Evolutionary conservation across 2,329 filamentous ascomycete genomes (phyloP).

Genomic region (Sphaerulina musiva): DNA sequence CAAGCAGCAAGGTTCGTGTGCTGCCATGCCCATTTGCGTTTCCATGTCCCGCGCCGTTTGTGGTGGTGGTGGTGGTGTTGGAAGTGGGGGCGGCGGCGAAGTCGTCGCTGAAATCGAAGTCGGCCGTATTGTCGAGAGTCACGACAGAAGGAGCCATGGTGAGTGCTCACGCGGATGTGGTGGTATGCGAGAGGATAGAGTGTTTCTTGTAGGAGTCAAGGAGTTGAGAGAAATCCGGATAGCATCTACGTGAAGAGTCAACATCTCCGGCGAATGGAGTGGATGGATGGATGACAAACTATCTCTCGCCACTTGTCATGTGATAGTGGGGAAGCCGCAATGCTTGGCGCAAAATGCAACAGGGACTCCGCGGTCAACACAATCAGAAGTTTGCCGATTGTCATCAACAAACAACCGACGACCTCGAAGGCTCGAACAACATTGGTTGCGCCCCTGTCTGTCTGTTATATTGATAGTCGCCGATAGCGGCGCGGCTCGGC

Average conservation of each 20-base stretch:
- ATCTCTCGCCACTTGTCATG: not conserved
- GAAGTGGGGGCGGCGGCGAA: slow-evolving; percentile 18
- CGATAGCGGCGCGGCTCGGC: not conserved
- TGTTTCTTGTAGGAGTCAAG: not conserved
- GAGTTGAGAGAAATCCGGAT: not conserved
- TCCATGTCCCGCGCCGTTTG: too few species aligned
- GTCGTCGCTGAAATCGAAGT: slow-evolving; percentile 30
- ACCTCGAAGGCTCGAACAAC: not conserved
- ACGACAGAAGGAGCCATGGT: slow-evolving; percentile 37
- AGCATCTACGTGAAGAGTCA: not conserved
- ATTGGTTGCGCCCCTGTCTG: not conserved
- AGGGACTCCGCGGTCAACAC: not conserved
- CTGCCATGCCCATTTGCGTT: slow-evolving; percentile 28
- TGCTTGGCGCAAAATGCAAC: not conserved
- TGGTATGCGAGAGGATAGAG: not conserved
- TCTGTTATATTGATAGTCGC: not conserved
- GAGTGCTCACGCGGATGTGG: not conserved
- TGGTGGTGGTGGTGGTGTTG: slow-evolving; percentile 1
- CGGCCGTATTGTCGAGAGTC: slow-evolving; percentile 34
- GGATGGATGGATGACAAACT: not conserved
- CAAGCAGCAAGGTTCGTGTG: slow-evolving; percentile 70
- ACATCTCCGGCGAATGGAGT: not conserved
- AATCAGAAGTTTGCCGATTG: not conserved
- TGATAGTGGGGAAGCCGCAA: not conserved
- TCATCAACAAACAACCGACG: not conserved